Evolutionary conservation across 805 yeast species (phyloP).

Genomic region (Nadsonia fulvescens): DNA sequence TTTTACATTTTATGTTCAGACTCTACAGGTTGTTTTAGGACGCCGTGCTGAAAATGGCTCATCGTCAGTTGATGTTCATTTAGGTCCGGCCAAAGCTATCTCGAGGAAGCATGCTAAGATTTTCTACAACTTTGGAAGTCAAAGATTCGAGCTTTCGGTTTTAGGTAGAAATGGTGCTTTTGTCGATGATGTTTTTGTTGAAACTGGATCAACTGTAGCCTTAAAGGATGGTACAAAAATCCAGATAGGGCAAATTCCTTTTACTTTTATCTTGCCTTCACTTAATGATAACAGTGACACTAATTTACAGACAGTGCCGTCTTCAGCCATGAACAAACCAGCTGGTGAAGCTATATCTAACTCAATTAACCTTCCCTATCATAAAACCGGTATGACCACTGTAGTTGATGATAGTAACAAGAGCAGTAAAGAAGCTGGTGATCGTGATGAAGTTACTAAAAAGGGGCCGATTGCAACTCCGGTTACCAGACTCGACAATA

Average conservation of each 20-base stretch:
- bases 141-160: constrained; percentile 78
- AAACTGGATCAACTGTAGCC: constrained; percentile 82
- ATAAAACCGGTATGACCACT: too few relatives aligned
- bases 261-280: constrained; percentile 69
- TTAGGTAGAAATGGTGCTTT: constrained; percentile 94
- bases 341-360: not conserved
- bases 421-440: too few relatives aligned
- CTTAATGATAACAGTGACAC: too few relatives aligned
- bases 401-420: too few relatives aligned
- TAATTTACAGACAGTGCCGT: not conserved
- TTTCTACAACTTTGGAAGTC: constrained; percentile 91
- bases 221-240: constrained; percentile 52
- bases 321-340: constrained; percentile 1
- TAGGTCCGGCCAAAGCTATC: constrained; percentile 83
- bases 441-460: too few relatives aligned
- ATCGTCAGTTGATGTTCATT: constrained; percentile 56
- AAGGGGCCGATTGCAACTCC: too few relatives aligned
- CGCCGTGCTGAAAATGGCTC: constrained; percentile 58
- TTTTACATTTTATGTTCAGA: constrained; percentile 89
- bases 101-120: constrained; percentile 90
- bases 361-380: constrained; percentile 1
- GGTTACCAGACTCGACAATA: too few relatives aligned
- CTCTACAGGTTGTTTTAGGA: constrained; percentile 87
- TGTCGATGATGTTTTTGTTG: constrained; percentile 80
- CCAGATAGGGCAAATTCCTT: constrained; percentile 85